phyloP scores from a whole-genome alignment of 2,329 filamentous ascomycete species.

The Fragosphaeria purpurea region DNA sequence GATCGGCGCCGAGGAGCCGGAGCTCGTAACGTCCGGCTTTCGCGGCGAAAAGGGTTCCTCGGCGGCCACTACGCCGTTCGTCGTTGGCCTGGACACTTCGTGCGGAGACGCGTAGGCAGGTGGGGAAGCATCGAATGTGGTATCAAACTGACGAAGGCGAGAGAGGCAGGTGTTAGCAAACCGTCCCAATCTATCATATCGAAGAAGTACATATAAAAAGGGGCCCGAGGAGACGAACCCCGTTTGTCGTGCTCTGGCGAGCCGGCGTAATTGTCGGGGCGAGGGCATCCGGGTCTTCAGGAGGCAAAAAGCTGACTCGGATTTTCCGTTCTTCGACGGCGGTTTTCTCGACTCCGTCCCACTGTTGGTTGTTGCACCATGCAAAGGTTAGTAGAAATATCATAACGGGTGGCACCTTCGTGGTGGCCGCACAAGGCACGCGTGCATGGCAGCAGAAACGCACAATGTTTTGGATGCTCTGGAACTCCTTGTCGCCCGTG shows the following conservation, averaged over 20 bases:
- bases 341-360: constrained; percentile 68
- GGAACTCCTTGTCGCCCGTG: constrained; percentile 71
- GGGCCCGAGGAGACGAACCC: constrained; percentile 14
- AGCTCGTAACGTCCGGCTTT: constrained; percentile 10
- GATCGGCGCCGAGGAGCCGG: background rate
- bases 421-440: background rate
- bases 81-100: constrained; percentile 17
- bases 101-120: constrained; percentile 22
- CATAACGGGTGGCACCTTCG: too few relatives aligned
- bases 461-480: constrained; percentile 73
- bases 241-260: constrained; percentile 18
- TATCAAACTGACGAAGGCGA: constrained; percentile 17
- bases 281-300: constrained; percentile 31
- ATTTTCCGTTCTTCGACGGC: constrained; percentile 91
- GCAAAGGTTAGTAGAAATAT: background rate
- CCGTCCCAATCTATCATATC: too few relatives aligned
- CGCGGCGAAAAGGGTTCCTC: constrained; percentile 12
- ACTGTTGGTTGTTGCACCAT: constrained; percentile 38
- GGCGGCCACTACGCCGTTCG: constrained; percentile 11
- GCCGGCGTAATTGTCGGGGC: constrained; percentile 22
- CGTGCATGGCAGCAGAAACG: constrained; percentile 21
- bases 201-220: too few relatives aligned
- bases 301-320: constrained; percentile 71
- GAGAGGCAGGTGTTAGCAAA: background rate
- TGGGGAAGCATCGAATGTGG: constrained; percentile 22